These are phyloP conservation scores for Leccinum angustisporum DNA, from an alignment of 1,284 basidiomycete species.

Conservation along the genomic window DNA sequence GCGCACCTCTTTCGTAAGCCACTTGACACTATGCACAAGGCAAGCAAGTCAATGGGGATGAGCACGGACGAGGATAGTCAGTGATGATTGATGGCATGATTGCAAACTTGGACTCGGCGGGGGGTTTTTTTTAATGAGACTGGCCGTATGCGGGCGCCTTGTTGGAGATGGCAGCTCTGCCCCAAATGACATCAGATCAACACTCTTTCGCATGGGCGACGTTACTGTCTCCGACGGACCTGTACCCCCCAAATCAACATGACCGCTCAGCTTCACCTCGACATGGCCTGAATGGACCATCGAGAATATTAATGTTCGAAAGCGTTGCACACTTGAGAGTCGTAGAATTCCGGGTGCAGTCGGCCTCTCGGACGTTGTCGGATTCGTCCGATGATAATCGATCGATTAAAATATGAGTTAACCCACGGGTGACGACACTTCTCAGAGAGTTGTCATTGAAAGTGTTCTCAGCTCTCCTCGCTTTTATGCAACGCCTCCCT, in stretches of 20 bases:
- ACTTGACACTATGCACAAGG: conserved; percentile 57
- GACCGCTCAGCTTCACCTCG: too few species aligned
- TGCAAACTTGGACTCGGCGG: too few species aligned
- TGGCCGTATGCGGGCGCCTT: too few species aligned
- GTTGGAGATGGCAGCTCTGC: too few species aligned
- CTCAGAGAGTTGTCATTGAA: too few species aligned
- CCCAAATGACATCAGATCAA: too few species aligned
- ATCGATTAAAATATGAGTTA: background rate
- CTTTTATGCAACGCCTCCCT: conserved; percentile 6
- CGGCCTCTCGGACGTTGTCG: background rate
- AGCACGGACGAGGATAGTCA: conserved; percentile 10
- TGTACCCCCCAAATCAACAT: too few species aligned
- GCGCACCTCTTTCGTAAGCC: conserved; percentile 69
- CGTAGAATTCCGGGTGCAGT: background rate
- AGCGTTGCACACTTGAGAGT: background rate
- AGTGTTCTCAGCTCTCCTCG: background rate
- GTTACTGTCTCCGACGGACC: too few species aligned
- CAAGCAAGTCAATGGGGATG: conserved; percentile 20
- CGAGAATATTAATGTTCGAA: background rate
- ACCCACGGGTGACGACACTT: background rate
- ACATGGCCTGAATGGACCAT: background rate
- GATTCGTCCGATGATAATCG: background rate
- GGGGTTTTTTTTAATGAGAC: too few species aligned
- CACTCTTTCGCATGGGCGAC: too few species aligned
- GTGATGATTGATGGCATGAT: too few species aligned